phyloP scores from a whole-genome alignment of 805 yeast genomes.

The Candida morakotiae region DNA sequence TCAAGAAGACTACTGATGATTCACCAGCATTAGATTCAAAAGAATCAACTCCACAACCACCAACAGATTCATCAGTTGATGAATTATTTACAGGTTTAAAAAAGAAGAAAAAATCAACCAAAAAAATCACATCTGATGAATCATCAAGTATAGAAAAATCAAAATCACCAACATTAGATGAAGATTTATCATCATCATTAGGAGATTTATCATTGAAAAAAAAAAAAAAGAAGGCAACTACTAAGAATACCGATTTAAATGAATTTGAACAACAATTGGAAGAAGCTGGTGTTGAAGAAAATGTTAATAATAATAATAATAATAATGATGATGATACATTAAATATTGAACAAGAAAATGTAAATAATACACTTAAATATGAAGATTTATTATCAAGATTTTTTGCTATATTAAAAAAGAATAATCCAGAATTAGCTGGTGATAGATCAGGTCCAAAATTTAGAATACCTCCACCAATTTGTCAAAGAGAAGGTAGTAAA shows the following conservation, averaged over 20 bases:
- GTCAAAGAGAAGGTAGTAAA: slow-evolving; percentile 95
- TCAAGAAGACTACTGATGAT: slow-evolving; percentile 39
- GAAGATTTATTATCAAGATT: slow-evolving; percentile 77
- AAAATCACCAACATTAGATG: slow-evolving; percentile 20
- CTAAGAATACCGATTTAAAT: slow-evolving; percentile 52
- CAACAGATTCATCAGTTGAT: slow-evolving; percentile 42
- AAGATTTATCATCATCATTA: slow-evolving; percentile 31
- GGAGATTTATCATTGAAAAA: slow-evolving; percentile 51
- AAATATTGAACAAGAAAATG: slow-evolving; percentile 18
- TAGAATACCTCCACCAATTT: slow-evolving; percentile 96
- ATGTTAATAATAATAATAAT: slow-evolving; percentile 11
- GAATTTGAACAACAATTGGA: slow-evolving; percentile 89
- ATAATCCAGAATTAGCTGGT: slow-evolving; percentile 98
- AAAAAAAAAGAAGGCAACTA: slow-evolving; percentile 82
- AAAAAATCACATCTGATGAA: not conserved
- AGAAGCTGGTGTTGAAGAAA: slow-evolving; percentile 77
- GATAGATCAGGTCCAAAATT: slow-evolving; percentile 89
- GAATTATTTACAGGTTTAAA: slow-evolving; percentile 71
- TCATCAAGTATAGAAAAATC: slow-evolving; percentile 12
- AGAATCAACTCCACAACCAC: slow-evolving; percentile 27
- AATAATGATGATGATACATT: not conserved
- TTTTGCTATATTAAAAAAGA: slow-evolving; percentile 78
- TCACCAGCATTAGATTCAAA: slow-evolving; percentile 19
- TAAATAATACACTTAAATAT: slow-evolving; percentile 63
- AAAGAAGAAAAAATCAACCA: slow-evolving; percentile 67